Evolutionary conservation across 495 filamentous ascomycete genomes (phyloP).

Genomic region (Penicillium crystallinum): DNA sequence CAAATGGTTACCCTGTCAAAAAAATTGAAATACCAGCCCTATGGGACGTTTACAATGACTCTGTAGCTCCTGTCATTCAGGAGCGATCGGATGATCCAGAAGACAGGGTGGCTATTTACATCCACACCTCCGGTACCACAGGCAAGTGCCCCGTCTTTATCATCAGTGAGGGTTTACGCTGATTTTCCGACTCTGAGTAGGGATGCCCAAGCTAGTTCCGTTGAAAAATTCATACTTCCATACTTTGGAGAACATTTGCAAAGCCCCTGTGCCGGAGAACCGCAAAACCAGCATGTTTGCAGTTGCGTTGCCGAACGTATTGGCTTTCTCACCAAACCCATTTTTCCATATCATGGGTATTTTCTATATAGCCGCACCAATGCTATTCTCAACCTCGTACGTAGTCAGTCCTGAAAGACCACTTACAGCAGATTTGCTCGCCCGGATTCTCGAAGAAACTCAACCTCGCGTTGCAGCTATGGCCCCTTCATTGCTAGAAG

Average conservation of each 20-base stretch:
- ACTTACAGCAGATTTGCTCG: background rate
- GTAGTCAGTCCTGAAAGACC: background rate
- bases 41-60: no score
- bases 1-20: no score
- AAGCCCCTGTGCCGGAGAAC: no score
- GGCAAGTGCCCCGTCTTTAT: conserved; percentile 17
- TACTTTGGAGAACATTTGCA: no score
- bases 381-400: background rate
- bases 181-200: no score
- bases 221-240: no score
- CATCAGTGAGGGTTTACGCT: no score
- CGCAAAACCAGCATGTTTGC: no score
- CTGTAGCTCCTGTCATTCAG: background rate
- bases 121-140: conserved; percentile 58
- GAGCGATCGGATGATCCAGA: conserved; percentile 20
- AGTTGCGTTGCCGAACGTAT: no score
- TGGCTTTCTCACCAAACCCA: no score
- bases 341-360: conserved; percentile 4
- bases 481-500: background rate
- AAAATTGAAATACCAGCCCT: no score
- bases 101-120: conserved; percentile 37
- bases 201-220: conserved; percentile 46
- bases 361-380: no score
- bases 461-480: background rate
- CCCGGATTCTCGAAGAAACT: background rate